Evolutionary conservation across 176 grass and related monocot genomes (phyloP).

Genomic region (Ensete ventricosum): DNA sequence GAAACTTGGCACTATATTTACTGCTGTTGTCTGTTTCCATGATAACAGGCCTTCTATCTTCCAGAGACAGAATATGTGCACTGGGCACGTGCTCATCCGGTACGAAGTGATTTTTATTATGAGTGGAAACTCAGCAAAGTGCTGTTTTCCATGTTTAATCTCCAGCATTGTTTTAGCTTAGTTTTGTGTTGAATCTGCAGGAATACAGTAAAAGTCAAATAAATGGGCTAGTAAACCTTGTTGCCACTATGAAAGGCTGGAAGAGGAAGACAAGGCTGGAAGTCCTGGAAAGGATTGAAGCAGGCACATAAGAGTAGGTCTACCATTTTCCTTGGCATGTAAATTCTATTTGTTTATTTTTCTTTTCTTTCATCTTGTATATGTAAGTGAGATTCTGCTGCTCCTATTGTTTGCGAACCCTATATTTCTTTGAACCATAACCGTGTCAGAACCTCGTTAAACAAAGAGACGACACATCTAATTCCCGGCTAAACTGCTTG

Average conservation of each 20-base stretch:
- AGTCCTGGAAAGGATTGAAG: slow-evolving; percentile 78
- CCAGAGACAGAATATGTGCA: slow-evolving; percentile 95
- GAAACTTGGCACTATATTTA: neutral
- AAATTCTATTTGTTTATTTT: slow-evolving; percentile 33
- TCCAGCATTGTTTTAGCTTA: neutral
- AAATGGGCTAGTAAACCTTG: slow-evolving; percentile 77
- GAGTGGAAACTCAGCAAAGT: neutral
- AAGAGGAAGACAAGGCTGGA: slow-evolving; percentile 87
- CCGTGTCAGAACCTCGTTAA: neutral
- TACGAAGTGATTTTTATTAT: slow-evolving; percentile 29
- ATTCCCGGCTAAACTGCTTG: too few species aligned
- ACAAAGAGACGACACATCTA: neutral
- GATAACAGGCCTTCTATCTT: slow-evolving; percentile 83
- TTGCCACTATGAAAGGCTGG: slow-evolving; percentile 92
- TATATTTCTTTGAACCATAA: slow-evolving; percentile 8
- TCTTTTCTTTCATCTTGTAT: slow-evolving; percentile 32
- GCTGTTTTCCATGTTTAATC: neutral
- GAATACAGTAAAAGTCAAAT: slow-evolving; percentile 85
- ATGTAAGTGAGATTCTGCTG: slow-evolving; percentile 33
- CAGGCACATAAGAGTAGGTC: slow-evolving; percentile 36
- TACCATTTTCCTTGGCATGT: slow-evolving; percentile 8
- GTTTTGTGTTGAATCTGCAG: slow-evolving; percentile 26
- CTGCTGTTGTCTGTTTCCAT: neutral
- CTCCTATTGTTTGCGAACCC: slow-evolving; percentile 8
- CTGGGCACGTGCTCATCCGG: slow-evolving; percentile 91